Evolutionary conservation across 2,329 filamentous ascomycete species (phyloP), one percentile per base, ranked within the genome.

Genomic region (Alternaria dauci): DNA sequence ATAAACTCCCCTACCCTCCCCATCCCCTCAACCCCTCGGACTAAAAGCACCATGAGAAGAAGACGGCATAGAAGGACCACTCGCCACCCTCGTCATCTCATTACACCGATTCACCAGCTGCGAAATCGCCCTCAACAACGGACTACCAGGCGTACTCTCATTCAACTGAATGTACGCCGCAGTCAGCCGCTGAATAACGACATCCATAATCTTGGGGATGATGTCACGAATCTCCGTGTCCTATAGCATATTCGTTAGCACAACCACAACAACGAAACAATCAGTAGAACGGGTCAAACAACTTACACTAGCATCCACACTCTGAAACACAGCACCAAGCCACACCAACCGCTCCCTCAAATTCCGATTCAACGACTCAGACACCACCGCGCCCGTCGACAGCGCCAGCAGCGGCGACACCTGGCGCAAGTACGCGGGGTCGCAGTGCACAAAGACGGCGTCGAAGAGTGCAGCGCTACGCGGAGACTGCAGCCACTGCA

Each of bases 341-440:
- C 87, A 90, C 23, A 82, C 76, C 14, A 90, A 81, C 58, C 88
- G 85, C 72, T 86, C 80, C 34, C 77, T 70, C 26, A 85, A 73
- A 62, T 87, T 84, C 9, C 82, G 84, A 30, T 84, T 79, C 58
- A 89, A 78, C 44, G 82, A 82, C 3, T 84, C 82, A 2, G 86
- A 88, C 26, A 89, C 84, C n/a, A 87, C 87, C 23, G 87, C 86
- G 53, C 85, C 86, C 26, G 88, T 86, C 2, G 87, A 88, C 42
- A 90, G 81, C 25, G 83, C 81, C 36, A 89, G 82, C 41, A 90
- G 82, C 2, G 86, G 83, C 30, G 85, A 83, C 18, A 89, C 81
- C 39, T 81, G 79, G 18, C 78, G 78, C 25, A 89, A 78, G 73
- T 87, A 89, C 8, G 78, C 75, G 1, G 87, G 87, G 61, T 86